Evolutionary conservation across 139 green algal genomes (phyloP), one percentile per base, ranked within the genome.

Genomic region (Chlamydomonas sp.): DNA sequence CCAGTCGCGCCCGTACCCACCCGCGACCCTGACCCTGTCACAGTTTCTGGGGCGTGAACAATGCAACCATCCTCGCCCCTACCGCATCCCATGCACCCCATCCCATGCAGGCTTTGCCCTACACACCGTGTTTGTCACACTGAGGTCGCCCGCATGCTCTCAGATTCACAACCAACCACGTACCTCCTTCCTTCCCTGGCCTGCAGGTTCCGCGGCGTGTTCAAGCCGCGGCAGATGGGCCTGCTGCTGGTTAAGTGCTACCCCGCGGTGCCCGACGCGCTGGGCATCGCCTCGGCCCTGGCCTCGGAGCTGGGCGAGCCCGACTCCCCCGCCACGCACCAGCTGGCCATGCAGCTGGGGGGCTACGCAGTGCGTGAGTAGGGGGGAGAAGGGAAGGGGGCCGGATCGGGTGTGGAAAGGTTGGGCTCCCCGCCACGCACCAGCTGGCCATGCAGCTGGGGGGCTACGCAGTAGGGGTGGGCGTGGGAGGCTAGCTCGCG

Each of bases 211-310:
- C 83, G 90, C 15, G 90, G 86, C 49, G 90, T 93, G 57, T 93
- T 93, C 90, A 71, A 79, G 58, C 72, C 80, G 3, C 8, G 17
- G 2, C 91, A 94, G 85, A 94, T 94, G 91, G 91, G 88, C 1
- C 80, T 82, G 5, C 91, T 94, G 79, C 88, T 93, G 87, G 92
- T 95, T 63, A 90, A 92, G 73, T 92, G 90, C 71, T 94, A 93
- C 83, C 92, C 92, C 12, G 92, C 90, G 68, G 92, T 95, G 57
- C 92, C 92, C 63, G 92, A 95, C 80, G 91, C 92, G 9, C 90
- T 95, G 84, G 92, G 90, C 77, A 93, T 95, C 60, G 91, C 92
- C 14, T 90, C 77, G 2, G 92, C 92, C 5, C 82, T 95, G 58
- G 90, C 91, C 2, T 85, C 88, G 5, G 92, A 95, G 87, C 90